Evolutionary conservation across 306 rosid genomes (phyloP), one percentile per base, ranked within the genome.

Genomic region (Astragalus membranaceus): DNA sequence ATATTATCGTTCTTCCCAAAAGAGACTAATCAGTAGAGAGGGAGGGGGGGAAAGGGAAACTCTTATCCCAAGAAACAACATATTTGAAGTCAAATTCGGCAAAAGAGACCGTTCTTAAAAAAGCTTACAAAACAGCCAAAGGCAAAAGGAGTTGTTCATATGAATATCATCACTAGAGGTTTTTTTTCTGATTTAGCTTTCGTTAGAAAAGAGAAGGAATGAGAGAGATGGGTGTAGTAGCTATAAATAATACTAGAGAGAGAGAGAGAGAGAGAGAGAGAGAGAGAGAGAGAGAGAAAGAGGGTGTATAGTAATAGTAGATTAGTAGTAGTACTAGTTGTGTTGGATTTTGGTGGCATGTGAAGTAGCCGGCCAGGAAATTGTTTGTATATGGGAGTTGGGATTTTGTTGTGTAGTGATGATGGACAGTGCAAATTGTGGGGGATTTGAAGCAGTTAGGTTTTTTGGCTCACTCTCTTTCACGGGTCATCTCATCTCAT

Each of bases 291-390:
- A 8, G 2, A 41, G 11, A 8, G 3, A 12, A n/a, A n/a, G n/a
- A n/a, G n/a, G n/a, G n/a, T n/a, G 11, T 7, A 41, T 41, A 41
- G 11, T 41, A 41, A 7, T 7, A 39, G 20, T 62, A 39, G n/a
- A n/a, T 46, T 70, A 76, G 75, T 48, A 50, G n/a, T n/a, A n/a
- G n/a, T n/a, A n/a, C n/a, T 53, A 39, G 26, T 54, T 35, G 62
- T 49, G 69, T 80, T 70, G 69, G 74, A 71, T 75, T 76, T 75
- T 83, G 87, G 81, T 67, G 68, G 80, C 80, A 79, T 73, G 80
- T 79, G 87, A 68, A 79, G 78, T 17, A 76, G 84, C 78, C 84
- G 82, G 87, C 87, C 84, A 55, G 44, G 29, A 51, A 5, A 51
- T 79, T 83, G 87, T 79, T 75, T 67, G 63, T 15, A 53, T 51